These are phyloP conservation scores for Sanghuangporus baumii DNA, from an alignment of 1,284 basidiomycete species.

Conservation along the genomic window DNA sequence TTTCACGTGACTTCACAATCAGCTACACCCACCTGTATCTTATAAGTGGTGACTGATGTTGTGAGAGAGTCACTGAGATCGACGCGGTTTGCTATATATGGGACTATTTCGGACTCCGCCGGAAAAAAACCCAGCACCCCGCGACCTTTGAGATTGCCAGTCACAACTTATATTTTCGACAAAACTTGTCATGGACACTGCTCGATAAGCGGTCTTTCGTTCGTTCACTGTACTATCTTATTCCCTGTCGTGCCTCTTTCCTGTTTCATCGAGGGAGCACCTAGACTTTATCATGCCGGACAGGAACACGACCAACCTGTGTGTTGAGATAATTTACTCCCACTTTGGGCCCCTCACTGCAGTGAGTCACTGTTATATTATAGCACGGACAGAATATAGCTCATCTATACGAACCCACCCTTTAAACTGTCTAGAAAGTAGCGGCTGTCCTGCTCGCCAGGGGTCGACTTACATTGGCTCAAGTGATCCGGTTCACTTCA, in stretches of 20 bases:
- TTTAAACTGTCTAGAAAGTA: slow-evolving; percentile 59
- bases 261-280: not conserved
- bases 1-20: no score
- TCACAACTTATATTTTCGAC: no score
- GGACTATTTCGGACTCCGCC: no score
- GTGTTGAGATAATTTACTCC: slow-evolving; percentile 67
- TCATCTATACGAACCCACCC: not conserved
- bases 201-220: not conserved
- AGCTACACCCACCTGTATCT: no score
- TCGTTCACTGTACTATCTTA: not conserved
- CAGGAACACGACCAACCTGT: slow-evolving; percentile 62
- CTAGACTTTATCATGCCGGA: slow-evolving; percentile 53
- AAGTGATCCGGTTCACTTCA: slow-evolving; percentile 64
- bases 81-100: no score
- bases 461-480: slow-evolving; percentile 73
- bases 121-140: no score
- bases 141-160: no score
- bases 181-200: no score
- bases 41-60: no score
- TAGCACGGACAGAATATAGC: not conserved
- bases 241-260: not conserved
- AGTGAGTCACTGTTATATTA: slow-evolving; percentile 37
- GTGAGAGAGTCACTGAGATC: no score
- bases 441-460: slow-evolving; percentile 78
- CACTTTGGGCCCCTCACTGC: slow-evolving; percentile 78